A percentile compares a stretch with the other conserved stretches of the same genome.
Conservation (phyloP, 2,329 filamentous ascomycete species). For the Colletotrichum lupini region DNA sequence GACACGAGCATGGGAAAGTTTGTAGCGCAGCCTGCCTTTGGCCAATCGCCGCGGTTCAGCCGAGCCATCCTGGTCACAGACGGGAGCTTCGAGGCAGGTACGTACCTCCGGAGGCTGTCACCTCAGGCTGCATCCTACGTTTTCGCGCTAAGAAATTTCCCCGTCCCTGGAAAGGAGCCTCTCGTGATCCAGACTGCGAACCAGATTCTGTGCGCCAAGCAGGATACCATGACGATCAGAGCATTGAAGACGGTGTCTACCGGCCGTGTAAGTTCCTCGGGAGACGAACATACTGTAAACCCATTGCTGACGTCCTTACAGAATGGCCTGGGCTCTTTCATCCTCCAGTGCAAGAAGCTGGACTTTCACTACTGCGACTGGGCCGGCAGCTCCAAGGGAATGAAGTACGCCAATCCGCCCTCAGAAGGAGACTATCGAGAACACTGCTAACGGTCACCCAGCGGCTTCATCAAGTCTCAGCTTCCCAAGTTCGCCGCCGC, state of each 20-base stretch:
- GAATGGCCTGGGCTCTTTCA: conserved; percentile 98
- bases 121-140: conserved; percentile 8
- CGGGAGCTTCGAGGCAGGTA: conserved; percentile 2
- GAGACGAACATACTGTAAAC: no score
- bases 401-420: conserved; percentile 73
- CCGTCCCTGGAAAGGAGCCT: conserved; percentile 8
- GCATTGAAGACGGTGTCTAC: conserved; percentile 63
- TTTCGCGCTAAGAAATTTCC: conserved; percentile 35
- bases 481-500: conserved; percentile 81
- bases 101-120: conserved; percentile 17
- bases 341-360: conserved; percentile 95
- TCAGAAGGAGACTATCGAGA: neutral
- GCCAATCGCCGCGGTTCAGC: conserved; percentile 18
- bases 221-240: conserved; percentile 62
- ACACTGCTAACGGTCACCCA: conserved; percentile 52
- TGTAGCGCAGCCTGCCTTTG: conserved; percentile 26
- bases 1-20: conserved; percentile 30
- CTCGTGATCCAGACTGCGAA: conserved; percentile 18
- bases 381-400: conserved; percentile 91
- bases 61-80: neutral
- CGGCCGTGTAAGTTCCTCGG: conserved; percentile 58
- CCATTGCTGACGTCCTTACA: conserved; percentile 48
- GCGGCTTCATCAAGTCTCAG: conserved; percentile 82
- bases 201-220: conserved; percentile 21
- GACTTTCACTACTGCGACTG: conserved; percentile 98